Percentiles rank a stretch among this genome's conserved stretches.
phyloP scores from a whole-genome alignment of 352 stramenopile genomes.

The Globisporangium iwayamae region DNA sequence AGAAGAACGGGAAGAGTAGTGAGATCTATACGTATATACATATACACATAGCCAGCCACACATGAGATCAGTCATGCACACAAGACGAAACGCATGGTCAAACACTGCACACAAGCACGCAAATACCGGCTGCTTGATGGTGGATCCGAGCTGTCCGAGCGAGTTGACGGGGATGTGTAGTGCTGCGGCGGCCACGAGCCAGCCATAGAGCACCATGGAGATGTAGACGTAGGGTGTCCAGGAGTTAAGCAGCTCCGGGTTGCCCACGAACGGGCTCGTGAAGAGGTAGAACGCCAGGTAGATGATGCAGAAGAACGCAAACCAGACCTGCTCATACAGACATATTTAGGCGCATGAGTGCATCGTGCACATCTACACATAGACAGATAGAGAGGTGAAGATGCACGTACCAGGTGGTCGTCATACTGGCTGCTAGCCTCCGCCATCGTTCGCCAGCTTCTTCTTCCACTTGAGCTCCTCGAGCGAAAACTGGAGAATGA shows the following conservation, averaged over 20 bases:
- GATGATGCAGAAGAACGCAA: constrained; percentile 72
- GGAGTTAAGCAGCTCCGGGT: constrained; percentile 76
- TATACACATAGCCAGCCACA: neutral
- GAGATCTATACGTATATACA: constrained; percentile 44
- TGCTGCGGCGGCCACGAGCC: constrained; percentile 72
- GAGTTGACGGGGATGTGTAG: constrained; percentile 73
- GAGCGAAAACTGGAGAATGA: neutral
- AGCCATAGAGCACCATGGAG: constrained; percentile 83
- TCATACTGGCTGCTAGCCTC: constrained; percentile 7
- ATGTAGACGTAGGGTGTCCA: constrained; percentile 89
- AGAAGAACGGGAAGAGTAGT: constrained; percentile 86
- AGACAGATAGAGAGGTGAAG: neutral
- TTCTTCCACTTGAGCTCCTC: neutral
- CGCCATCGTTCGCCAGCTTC: neutral
- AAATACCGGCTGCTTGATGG: constrained; percentile 77
- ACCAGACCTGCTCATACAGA: constrained; percentile 56
- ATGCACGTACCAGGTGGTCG: constrained; percentile 14
- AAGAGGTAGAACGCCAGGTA: constrained; percentile 89
- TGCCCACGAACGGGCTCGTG: constrained; percentile 83
- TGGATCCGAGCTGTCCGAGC: constrained; percentile 68
- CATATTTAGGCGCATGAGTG: neutral
- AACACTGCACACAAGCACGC: constrained; percentile 1
- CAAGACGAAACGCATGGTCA: neutral
- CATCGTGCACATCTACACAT: neutral
- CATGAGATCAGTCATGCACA: neutral